Base-by-base conservation (phyloP, 768 basidiomycete species). In the Leucosporidium yakuticum region DNA sequence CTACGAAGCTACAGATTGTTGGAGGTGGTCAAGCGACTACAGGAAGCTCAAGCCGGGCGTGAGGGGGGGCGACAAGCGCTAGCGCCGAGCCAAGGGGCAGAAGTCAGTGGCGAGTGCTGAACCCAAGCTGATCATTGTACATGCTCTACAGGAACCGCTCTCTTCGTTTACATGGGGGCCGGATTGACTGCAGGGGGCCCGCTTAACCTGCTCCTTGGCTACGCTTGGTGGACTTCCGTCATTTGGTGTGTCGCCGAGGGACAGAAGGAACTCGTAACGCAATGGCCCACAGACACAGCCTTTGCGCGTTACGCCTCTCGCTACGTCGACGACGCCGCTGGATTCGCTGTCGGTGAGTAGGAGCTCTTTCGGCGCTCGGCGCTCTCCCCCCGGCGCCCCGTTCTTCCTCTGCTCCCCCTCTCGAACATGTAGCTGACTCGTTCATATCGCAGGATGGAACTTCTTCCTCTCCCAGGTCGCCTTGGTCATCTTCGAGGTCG, bases 401-500 rank as follows among this genome's bases (percentile, higher is more conserved):
- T n/a, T n/a, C n/a, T n/a, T n/a, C n/a, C n/a, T n/a, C n/a, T n/a
- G n/a, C n/a, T n/a, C n/a, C n/a, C n/a, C n/a, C n/a, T n/a, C n/a
- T n/a, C n/a, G n/a, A 14, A 55, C 53, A n/a, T 27, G 17, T 15
- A 17, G 4, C 29, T 55, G 11, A 17, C 14, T 2, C 21, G 50
- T 7, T 23, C 23, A 7, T 6, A 23, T 20, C 34, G 23, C 34
- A 14, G 57, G n/a, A n/a, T 44, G 15, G 8, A 39, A 59, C n/a
- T 59, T 59, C 57, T 44, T 36, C 34, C 29, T 23, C 57, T 31
- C 29, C 9, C 57, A 59, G 29, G 23, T n/a, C 11, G 57, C 57
- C 21, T 25, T 59, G n/a, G 57, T 59, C 23, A n/a, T 59, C 23
- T 59, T 59, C 36, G 57, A 59, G n/a, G 57, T 59, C n/a, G 57